Base-by-base conservation (phyloP, 257 asterid species). In the Solanum bulbocastanum region DNA sequence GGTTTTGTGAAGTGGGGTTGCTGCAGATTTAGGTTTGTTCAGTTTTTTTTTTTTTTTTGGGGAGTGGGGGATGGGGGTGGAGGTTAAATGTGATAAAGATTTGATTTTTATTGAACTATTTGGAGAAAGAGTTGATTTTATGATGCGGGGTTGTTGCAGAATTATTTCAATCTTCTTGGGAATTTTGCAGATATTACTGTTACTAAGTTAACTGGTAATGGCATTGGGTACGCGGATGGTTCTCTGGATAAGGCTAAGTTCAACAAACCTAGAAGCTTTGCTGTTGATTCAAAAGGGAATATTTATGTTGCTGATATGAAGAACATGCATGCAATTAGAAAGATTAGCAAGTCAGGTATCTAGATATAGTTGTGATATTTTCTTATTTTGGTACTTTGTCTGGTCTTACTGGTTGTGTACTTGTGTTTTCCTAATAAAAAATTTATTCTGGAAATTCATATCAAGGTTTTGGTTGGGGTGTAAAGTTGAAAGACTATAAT, bases 281-380 rank as follows among this genome's bases (percentile, higher is more conserved):
- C 96, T 0, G 93, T 94, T 89, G 99, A 96, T 94, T 90, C 65
- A 88, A 92, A 49, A 20, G 98, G 98, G 73, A 96, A 96, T 89
- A 84, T 95, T 25, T 96, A 96, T 87, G 96, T 95, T 39, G 98
- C 98, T 49, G 98, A 96, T 86, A 1, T 73, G 25, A 87, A 60
- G 88, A 87, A 75, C 82, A 94, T 92, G 86, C 93, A 89, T 91
- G 93, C 93, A 40, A 92, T 96, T 86, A 91, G 99, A 90, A 96
- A 93, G 93, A 94, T 96, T 79, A 90, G 94, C 83, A 90, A 90
- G 89, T 90, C 98, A 89, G 98, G 99, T 92, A 85, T 36, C 76
- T 88, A 32, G 33, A 46, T n/a, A 15, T 79, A 27, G 3, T 78
- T 6, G 33, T 33, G 83, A 32, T 83, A 35, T 84, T 81, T 78